A percentile compares a stretch with the other conserved stretches of the same genome.
Conservation (phyloP, 1,284 basidiomycete species). For the Meira miltonrushii region DNA sequence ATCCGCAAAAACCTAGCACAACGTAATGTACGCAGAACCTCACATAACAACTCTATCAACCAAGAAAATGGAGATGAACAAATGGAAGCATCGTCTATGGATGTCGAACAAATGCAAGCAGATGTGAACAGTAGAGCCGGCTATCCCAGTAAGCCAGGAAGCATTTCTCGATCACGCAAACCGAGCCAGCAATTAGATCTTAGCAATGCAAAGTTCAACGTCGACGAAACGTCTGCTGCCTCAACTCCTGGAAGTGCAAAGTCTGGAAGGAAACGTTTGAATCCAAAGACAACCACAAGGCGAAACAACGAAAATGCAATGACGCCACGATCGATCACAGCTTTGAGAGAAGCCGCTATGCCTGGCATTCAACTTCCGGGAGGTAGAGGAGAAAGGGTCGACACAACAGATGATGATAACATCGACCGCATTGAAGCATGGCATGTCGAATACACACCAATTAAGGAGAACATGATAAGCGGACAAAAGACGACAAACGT, state of each 20-base stretch:
- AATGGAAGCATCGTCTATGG: neutral
- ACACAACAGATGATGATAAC: neutral
- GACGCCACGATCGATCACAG: conserved; percentile 1
- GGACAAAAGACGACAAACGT: conserved; percentile 19
- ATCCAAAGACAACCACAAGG: neutral
- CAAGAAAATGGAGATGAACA: neutral
- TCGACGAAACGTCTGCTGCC: conserved; percentile 1
- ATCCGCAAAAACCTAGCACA: conserved; percentile 30
- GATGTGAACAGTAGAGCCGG: no score
- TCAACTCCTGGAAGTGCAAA: neutral
- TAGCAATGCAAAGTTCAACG: neutral
- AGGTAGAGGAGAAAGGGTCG: neutral
- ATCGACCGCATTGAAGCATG: conserved; percentile 43
- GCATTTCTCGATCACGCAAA: conserved; percentile 1
- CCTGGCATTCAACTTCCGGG: neutral
- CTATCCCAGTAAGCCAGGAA: neutral
- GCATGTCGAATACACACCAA: conserved; percentile 48
- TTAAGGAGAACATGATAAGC: conserved; percentile 34
- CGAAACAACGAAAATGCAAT: neutral
- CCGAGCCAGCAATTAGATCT: conserved; percentile 8
- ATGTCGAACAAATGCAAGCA: neutral
- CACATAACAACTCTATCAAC: neutral
- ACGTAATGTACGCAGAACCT: conserved; percentile 1
- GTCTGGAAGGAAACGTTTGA: neutral
- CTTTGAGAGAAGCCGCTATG: neutral